Base-by-base conservation (phyloP, 2,329 filamentous ascomycete species). In the Monosporascus sp. region DNA sequence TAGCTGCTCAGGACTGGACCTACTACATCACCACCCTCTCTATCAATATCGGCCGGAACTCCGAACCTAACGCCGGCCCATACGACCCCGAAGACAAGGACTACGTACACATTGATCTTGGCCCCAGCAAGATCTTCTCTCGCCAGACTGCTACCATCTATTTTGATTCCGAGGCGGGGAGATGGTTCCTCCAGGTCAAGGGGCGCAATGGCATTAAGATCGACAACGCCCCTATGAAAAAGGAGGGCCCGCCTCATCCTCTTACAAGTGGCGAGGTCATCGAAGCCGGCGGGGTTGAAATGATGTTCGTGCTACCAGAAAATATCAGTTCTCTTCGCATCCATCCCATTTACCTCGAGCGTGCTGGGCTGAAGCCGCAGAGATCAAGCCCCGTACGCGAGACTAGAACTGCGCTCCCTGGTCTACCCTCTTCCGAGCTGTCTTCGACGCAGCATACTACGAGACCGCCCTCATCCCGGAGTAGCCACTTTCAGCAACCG, bases 271-370 rank as follows among this genome's bases (percentile, higher is more conserved):
- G 94, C 53, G 87, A 93, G 67, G 90, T 97, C 44, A 86, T 99
- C 53, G 91, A 96, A 65, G 89, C 97, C 65, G 88, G 88, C 62
- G 89, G 89, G 50, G 89, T 94, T 1, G 93, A 99, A 74, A 99
- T 99, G 94, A 93, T 97, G 78, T 99, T 99, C 70, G 90, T 97
- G 47, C 82, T 96, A n/a, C 93, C 94, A 0, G 84, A 83, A 24
- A 86, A 89, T 59, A 77, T 83, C 46, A 77, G 75, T 52, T 81
- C 83, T 24, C 78, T 91, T 25, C 77, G 81, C 47, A 85, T 95
- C 55, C 82, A 88, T 64, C 79, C 79, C 22, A 81, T 74, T 63
- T 91, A 88, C 65, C 79, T 89, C 17, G 81, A 88, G 60, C 84
- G 88, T 46, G 85, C 87, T 35, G 79, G 83, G 25, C 73, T 65